These are phyloP conservation scores for Capronia epimyces DNA, from an alignment of 2,329 filamentous ascomycete genomes.

Conservation along the genomic window DNA sequence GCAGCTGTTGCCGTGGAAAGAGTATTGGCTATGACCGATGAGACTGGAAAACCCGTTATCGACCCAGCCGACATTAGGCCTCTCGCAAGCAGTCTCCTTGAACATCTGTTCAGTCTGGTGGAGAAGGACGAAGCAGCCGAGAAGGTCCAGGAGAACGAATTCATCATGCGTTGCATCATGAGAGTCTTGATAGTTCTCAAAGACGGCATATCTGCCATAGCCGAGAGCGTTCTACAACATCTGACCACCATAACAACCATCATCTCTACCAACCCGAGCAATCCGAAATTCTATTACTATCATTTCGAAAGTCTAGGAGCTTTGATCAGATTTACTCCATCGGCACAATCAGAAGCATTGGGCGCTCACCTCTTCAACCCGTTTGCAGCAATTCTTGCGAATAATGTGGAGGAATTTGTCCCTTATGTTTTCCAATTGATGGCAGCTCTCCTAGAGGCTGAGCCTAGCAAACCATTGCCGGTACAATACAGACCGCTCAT, in stretches of 20 bases:
- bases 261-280: constrained; percentile 92
- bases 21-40: constrained; percentile 73
- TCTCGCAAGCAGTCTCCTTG: constrained; percentile 76
- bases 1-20: constrained; percentile 95
- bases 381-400: constrained; percentile 71
- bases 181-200: constrained; percentile 90
- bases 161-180: constrained; percentile 98
- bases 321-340: constrained; percentile 66
- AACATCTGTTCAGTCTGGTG: constrained; percentile 86
- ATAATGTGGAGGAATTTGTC: constrained; percentile 87
- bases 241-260: constrained; percentile 84
- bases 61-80: constrained; percentile 70
- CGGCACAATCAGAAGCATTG: constrained; percentile 61
- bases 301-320: constrained; percentile 94
- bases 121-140: constrained; percentile 76
- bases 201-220: constrained; percentile 67
- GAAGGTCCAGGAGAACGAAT: constrained; percentile 98
- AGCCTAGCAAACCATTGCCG: constrained; percentile 71
- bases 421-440: constrained; percentile 96
- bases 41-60: constrained; percentile 70
- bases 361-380: constrained; percentile 76
- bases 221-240: constrained; percentile 74
- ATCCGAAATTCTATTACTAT: constrained; percentile 97
- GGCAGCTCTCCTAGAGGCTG: constrained; percentile 80
- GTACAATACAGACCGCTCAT: constrained; percentile 76